Conservation (phyloP, 2,329 filamentous ascomycete species). For the Albophoma yamanashiensis region DNA sequence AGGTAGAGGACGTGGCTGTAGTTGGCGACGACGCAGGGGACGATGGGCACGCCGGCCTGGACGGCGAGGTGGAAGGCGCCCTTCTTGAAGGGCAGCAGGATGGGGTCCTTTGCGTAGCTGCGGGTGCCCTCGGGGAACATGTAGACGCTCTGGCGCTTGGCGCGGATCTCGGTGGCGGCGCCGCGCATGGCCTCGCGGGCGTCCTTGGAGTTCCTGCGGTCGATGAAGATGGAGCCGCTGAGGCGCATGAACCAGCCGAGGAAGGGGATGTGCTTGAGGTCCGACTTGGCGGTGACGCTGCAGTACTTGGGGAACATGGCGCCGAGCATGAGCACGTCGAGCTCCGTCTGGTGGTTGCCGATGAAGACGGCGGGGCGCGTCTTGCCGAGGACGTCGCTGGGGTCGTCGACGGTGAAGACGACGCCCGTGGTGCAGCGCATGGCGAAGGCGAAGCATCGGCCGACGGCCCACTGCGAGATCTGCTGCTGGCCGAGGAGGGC, state of each 20-base stretch:
- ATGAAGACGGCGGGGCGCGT: conserved; percentile 80
- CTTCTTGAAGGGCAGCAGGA: conserved; percentile 94
- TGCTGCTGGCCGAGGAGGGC: conserved; percentile 61
- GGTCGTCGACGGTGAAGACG: conserved; percentile 63
- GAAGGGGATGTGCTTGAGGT: conserved; percentile 67
- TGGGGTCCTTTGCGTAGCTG: conserved; percentile 74
- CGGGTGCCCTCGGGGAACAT: conserved; percentile 91
- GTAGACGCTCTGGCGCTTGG: conserved; percentile 64
- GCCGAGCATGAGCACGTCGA: conserved; percentile 88
- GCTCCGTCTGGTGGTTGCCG: conserved; percentile 91
- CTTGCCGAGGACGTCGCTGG: conserved; percentile 48
- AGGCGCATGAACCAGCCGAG: conserved; percentile 92
- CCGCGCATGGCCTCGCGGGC: conserved; percentile 78
- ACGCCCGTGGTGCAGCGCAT: conserved; percentile 71
- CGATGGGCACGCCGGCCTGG: conserved; percentile 85
- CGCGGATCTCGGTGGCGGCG: conserved; percentile 70
- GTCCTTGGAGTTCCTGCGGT: conserved; percentile 73
- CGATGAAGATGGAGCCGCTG: conserved; percentile 88
- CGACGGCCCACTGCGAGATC: conserved; percentile 78
- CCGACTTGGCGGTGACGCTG: conserved; percentile 86
- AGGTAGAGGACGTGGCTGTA: conserved; percentile 64
- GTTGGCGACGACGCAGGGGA: conserved; percentile 74
- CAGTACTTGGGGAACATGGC: conserved; percentile 83
- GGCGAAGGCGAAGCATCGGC: conserved; percentile 64
- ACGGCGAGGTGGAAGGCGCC: conserved; percentile 94